A percentile compares a stretch with the other conserved stretches of the same genome.
phyloP scores from a whole-genome alignment of 164 flowering plant genomes.

The Vitis amurensis region DNA sequence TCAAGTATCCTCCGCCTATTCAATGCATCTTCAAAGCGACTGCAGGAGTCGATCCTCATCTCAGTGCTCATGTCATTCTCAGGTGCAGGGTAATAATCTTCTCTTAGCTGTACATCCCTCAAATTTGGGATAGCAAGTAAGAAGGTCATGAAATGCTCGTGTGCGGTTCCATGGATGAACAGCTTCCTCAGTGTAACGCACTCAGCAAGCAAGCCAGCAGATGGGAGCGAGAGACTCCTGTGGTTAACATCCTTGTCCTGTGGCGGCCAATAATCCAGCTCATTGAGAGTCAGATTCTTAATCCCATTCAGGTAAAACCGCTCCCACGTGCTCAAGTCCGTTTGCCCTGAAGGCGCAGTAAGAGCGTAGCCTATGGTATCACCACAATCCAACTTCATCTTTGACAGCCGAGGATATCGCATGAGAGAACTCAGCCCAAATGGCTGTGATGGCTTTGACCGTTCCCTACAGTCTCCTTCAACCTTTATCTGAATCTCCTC shows the following conservation, averaged over 20 bases:
- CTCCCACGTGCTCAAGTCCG: conserved; percentile 96
- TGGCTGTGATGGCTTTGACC: conserved; percentile 44
- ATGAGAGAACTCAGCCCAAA: conserved; percentile 63
- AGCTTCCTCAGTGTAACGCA: conserved; percentile 77
- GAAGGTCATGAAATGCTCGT: conserved; percentile 85
- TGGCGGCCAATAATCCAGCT: conserved; percentile 97
- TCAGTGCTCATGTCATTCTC: conserved; percentile 96
- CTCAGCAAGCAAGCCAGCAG: conserved; percentile 63
- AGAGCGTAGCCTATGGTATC: conserved; percentile 73
- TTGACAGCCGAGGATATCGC: conserved; percentile 49
- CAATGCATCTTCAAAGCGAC: conserved; percentile 79
- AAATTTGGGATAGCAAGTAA: conserved; percentile 55
- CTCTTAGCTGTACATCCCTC: conserved; percentile 87
- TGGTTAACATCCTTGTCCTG: conserved; percentile 92
- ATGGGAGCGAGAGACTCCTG: conserved; percentile 85
- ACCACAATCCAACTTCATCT: conserved; percentile 83
- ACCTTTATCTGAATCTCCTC: conserved; percentile 71
- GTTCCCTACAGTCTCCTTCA: conserved; percentile 86
- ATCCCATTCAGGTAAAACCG: conserved; percentile 78
- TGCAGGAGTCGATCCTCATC: conserved; percentile 82
- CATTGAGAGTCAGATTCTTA: conserved; percentile 46
- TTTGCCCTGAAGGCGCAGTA: conserved; percentile 88
- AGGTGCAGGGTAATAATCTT: conserved; percentile 97
- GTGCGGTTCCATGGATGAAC: conserved; percentile 86
- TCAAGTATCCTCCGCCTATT: conserved; percentile 54